Evolutionary conservation across 495 filamentous ascomycete genomes (phyloP).

Genomic region (Jackrogersella multiformis): DNA sequence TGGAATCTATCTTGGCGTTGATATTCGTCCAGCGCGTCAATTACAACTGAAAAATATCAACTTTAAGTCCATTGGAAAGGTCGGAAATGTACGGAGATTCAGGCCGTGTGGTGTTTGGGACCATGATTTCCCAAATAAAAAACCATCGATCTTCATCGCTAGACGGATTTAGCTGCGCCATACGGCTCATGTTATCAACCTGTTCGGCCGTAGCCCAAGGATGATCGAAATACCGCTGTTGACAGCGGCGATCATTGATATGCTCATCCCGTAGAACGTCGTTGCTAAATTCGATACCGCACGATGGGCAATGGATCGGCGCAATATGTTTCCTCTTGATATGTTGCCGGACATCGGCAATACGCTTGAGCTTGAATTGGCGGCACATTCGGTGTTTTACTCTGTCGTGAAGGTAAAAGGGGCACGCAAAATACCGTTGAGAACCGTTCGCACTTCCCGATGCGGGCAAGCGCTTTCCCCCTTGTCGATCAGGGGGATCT

Average conservation of each 20-base stretch:
- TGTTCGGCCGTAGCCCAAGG: slow-evolving; percentile 9
- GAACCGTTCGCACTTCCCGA: no score
- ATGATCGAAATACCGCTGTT: background rate
- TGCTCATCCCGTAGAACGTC: background rate
- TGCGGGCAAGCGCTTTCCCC: background rate
- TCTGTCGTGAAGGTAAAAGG: slow-evolving; percentile 8
- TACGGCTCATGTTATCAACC: slow-evolving; percentile 6
- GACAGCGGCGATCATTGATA: background rate
- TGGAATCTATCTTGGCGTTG: background rate
- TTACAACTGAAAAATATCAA: no score
- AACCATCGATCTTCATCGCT: slow-evolving; percentile 22
- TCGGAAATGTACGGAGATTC: background rate
- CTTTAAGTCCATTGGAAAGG: background rate
- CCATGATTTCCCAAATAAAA: slow-evolving; percentile 29
- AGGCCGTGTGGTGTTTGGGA: slow-evolving; percentile 3
- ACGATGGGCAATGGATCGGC: slow-evolving; percentile 7
- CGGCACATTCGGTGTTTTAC: slow-evolving; percentile 4
- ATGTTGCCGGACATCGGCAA: slow-evolving; percentile 36
- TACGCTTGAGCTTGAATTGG: background rate
- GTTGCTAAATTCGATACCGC: slow-evolving; percentile 17
- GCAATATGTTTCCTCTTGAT: slow-evolving; percentile 14
- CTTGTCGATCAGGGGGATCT: background rate
- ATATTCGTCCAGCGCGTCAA: background rate
- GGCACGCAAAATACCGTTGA: slow-evolving; percentile 11
- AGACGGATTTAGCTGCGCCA: background rate